A percentile compares a stretch with the other conserved stretches of the same genome.
Conservation (phyloP, 495 filamentous ascomycete species). For the Rhypophila decipiens region DNA sequence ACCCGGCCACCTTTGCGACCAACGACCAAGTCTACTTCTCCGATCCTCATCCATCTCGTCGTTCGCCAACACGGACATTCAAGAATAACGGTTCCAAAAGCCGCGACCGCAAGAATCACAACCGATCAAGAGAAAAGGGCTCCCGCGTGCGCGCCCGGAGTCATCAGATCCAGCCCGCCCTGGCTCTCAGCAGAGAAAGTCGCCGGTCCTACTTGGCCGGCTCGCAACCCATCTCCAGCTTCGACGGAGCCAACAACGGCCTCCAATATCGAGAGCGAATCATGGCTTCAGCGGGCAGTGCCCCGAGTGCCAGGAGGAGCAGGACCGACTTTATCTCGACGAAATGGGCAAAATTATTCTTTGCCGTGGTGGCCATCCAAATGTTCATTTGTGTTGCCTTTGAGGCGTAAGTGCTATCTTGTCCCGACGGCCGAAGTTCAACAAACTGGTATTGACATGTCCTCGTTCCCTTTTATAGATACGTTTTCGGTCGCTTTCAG, state of each 20-base stretch:
- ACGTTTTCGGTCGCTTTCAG: constrained; percentile 66
- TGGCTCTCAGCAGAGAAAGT: constrained; percentile 32
- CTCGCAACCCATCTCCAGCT: constrained; percentile 28
- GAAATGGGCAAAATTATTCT: constrained; percentile 83
- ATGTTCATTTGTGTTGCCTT: constrained; percentile 71
- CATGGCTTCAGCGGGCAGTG: constrained; percentile 14
- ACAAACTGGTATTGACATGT: no score
- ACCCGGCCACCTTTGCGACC: not conserved
- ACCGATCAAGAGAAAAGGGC: not conserved
- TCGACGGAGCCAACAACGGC: constrained; percentile 23
- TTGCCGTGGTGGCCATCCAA: constrained; percentile 67
- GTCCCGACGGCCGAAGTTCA: no score
- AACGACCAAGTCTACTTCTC: not conserved
- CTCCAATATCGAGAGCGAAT: constrained; percentile 20
- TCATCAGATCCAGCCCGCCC: constrained; percentile 23
- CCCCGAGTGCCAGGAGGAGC: constrained; percentile 21
- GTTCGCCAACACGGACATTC: not conserved
- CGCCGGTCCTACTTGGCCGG: constrained; percentile 35
- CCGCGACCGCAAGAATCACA: not conserved
- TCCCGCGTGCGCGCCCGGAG: constrained; percentile 15
- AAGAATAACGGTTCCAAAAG: not conserved
- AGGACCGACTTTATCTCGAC: constrained; percentile 67
- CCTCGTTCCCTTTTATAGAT: constrained; percentile 43
- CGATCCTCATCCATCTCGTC: not conserved
- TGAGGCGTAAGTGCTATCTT: constrained; percentile 64